phyloP scores from a whole-genome alignment of 352 stramenopile genomes.

The Phytophthora pisi region DNA sequence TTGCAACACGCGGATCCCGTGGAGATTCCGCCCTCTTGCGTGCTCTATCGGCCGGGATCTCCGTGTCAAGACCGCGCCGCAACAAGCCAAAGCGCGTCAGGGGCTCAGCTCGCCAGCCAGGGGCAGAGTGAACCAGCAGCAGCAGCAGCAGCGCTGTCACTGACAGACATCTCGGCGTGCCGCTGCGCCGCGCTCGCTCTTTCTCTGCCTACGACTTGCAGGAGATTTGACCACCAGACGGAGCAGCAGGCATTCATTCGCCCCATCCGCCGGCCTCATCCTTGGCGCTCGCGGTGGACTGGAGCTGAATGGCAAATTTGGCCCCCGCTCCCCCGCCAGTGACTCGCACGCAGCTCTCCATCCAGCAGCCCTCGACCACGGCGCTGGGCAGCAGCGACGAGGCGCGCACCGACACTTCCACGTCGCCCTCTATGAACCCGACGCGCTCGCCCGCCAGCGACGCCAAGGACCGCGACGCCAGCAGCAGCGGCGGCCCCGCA shows the following conservation, averaged over 20 bases:
- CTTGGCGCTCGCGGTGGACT: constrained; percentile 11
- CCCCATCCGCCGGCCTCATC: constrained; percentile 32
- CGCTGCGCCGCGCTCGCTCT: not conserved
- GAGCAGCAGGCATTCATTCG: constrained; percentile 20
- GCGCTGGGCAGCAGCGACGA: constrained; percentile 46
- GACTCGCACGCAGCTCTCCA: constrained; percentile 31
- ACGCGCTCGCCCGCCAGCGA: constrained; percentile 26
- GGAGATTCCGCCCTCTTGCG: constrained; percentile 30
- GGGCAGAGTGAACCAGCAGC: not conserved
- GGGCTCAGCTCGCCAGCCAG: not conserved
- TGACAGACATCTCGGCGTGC: constrained; percentile 12
- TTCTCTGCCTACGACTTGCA: constrained; percentile 23
- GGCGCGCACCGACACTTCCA: constrained; percentile 41
- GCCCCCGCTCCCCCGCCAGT: constrained; percentile 16
- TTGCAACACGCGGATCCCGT: constrained; percentile 23
- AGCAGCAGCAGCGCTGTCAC: not conserved
- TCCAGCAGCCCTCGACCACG: constrained; percentile 21
- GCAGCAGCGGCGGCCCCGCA: not conserved
- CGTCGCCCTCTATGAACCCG: constrained; percentile 40
- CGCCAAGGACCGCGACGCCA: constrained; percentile 8
- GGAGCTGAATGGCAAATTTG: constrained; percentile 44
- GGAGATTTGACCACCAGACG: constrained; percentile 36
- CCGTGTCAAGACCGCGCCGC: constrained; percentile 3
- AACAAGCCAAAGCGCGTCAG: constrained; percentile 15
- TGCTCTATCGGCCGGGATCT: constrained; percentile 24